Evolutionary conservation across 768 basidiomycete species (phyloP), one percentile per base, ranked within the genome.

Genomic region (Sistotremastrum suecicum): DNA sequence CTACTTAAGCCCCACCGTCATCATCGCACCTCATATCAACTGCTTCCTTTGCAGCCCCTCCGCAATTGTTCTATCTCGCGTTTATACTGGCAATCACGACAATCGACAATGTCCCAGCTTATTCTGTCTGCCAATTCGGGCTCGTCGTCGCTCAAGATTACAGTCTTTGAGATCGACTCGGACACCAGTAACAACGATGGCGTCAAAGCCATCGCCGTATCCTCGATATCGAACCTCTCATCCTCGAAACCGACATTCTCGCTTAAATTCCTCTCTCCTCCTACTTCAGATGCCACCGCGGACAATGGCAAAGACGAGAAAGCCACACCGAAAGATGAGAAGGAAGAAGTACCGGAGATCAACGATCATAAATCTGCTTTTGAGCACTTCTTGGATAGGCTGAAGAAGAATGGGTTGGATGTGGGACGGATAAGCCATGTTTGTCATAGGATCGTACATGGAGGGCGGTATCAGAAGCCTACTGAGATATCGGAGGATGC

Each of bases 391-490:
- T 62, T 85, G 12, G 56, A 68, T 20, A 60, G 61, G 47, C 62
- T 82, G 33, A 52, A 54, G 3, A 54, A 56, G 12, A 52, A 66
- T 4, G 20, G 20, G 20, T 20, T 20, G 20, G 20, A 20, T 20
- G 20, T 20, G 1, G 20, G 20, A 2, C 20, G 20, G 20, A 72
- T 87, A 49, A 59, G 56, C 5, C 64, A 75, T 48, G 65, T 83
- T n/a, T 80, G 80, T 51, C 83, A 85, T 56, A 74, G 79, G 35
- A 80, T 91, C 38, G 91, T 95, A 1, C 91, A 94, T 53, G 91
- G 91, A 3, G 90, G 89, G 2, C 74, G 78, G 39, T 84, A 81
- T 53, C 64, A 65, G n/a, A 68, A 75, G 31, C 83, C 87, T 0
- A 75, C 88, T 12, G 47, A 75, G 35, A 76, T 95, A 48, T 75